phyloP scores from a whole-genome alignment of 2,329 filamentous ascomycete species.

The Capronia epimyces region DNA sequence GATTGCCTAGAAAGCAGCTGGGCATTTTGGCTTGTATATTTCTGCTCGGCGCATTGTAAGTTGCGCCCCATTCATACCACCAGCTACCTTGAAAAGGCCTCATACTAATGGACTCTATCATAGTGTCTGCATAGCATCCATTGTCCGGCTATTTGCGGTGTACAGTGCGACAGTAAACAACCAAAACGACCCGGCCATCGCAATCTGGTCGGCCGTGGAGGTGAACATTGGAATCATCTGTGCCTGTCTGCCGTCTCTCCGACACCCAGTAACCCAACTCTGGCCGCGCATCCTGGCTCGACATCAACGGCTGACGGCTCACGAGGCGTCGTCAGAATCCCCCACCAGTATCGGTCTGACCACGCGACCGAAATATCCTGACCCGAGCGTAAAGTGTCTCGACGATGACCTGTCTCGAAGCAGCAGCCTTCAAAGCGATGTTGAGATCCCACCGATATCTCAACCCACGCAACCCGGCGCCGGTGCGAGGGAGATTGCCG shows the following conservation, averaged over 20 bases:
- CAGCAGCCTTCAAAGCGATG: background rate
- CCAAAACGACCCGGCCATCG: slow-evolving; percentile 22
- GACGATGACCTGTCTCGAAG: background rate
- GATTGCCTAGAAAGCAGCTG: slow-evolving; percentile 23
- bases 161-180: slow-evolving; percentile 11
- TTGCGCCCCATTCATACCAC: background rate
- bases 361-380: background rate
- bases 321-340: background rate
- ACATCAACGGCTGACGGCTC: background rate
- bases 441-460: background rate
- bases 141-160: slow-evolving; percentile 12
- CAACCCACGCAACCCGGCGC: background rate
- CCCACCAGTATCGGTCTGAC: background rate
- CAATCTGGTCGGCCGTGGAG: slow-evolving; percentile 44
- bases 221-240: slow-evolving; percentile 41
- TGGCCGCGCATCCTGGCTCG: slow-evolving; percentile 7
- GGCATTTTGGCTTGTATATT: slow-evolving; percentile 23
- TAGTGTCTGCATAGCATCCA: slow-evolving; percentile 19
- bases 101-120: background rate
- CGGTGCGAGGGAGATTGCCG: background rate
- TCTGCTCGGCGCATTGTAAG: slow-evolving; percentile 30
- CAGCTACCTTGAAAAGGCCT: background rate
- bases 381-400: background rate
- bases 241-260: slow-evolving; percentile 35
- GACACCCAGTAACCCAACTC: slow-evolving; percentile 11